Percentiles rank a stretch among this genome's conserved stretches.
Conservation (phyloP, 176 grass and related monocot genomes). For the Triticum monococcum region DNA sequence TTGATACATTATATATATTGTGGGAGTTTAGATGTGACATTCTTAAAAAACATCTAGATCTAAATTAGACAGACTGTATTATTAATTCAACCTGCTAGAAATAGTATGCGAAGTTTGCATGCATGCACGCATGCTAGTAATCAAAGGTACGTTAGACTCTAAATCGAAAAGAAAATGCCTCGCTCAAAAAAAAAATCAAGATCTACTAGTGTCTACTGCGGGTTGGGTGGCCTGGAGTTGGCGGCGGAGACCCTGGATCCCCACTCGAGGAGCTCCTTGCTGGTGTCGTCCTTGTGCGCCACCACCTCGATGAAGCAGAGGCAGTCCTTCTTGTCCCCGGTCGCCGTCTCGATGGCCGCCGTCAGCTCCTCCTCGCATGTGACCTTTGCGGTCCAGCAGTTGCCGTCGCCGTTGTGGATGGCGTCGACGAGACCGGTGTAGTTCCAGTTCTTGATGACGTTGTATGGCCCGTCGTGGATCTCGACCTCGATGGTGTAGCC, state of each 20-base stretch:
- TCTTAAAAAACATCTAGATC: too few relatives aligned
- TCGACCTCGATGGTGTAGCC: constrained; percentile 63
- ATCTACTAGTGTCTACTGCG: constrained; percentile 36
- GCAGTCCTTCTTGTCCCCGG: neutral
- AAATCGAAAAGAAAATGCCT: too few relatives aligned
- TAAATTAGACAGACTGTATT: too few relatives aligned
- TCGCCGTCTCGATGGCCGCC: neutral
- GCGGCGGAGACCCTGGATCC: constrained; percentile 65
- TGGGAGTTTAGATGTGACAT: too few relatives aligned
- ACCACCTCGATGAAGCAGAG: constrained; percentile 39
- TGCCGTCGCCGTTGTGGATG: constrained; percentile 48
- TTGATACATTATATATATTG: too few relatives aligned
- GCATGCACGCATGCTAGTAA: too few relatives aligned
- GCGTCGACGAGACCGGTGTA: constrained; percentile 48
- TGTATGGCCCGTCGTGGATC: constrained; percentile 58
- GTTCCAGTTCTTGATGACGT: constrained; percentile 61
- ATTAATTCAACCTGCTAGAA: too few relatives aligned
- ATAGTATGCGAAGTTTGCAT: too few relatives aligned
- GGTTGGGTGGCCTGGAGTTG: constrained; percentile 57
- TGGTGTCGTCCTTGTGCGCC: constrained; percentile 68
- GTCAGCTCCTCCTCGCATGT: constrained; percentile 41
- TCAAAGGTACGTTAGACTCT: too few relatives aligned
- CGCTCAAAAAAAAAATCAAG: too few relatives aligned
- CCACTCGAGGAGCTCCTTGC: constrained; percentile 73
- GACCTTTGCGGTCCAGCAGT: constrained; percentile 52